phyloP scores from a whole-genome alignment of 371 early-diverging fungal genomes.

The Mucor saturninus region DNA sequence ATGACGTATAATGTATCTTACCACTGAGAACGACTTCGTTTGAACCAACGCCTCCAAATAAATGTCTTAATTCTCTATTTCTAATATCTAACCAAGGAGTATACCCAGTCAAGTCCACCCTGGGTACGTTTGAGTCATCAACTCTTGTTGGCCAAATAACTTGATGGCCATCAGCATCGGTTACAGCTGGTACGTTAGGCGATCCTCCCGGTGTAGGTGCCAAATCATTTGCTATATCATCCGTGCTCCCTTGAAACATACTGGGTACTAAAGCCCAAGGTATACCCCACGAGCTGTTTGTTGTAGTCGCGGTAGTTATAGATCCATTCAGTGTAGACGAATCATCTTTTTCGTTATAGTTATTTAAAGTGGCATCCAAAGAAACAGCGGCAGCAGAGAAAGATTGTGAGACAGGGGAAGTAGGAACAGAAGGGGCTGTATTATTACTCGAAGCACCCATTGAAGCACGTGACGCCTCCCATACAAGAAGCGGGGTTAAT shows the following conservation, averaged over 20 bases:
- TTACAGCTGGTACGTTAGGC: conserved; percentile 16
- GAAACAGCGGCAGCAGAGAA: conserved; percentile 22
- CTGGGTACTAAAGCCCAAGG: conserved; percentile 54
- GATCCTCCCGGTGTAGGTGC: conserved; percentile 20
- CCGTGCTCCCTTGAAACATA: conserved; percentile 31
- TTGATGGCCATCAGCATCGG: conserved; percentile 41
- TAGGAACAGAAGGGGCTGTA: conserved; percentile 29
- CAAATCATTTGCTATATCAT: conserved; percentile 14
- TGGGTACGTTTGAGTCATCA: conserved; percentile 36
- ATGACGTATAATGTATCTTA: conserved; percentile 13
- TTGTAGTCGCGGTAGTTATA: conserved; percentile 1
- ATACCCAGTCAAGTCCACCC: conserved; percentile 41
- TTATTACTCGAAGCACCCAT: conserved; percentile 15
- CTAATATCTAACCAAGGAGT: conserved; percentile 32
- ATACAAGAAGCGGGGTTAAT: conserved; percentile 44
- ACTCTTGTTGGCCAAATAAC: conserved; percentile 46
- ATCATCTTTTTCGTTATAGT: conserved; percentile 8
- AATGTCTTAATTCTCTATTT: conserved; percentile 42
- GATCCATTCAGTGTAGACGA: no score
- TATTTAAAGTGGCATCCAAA: conserved; percentile 11
- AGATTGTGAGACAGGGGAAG: conserved; percentile 32
- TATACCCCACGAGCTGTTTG: conserved; percentile 39
- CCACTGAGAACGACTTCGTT: conserved; percentile 48
- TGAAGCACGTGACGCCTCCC: conserved; percentile 44
- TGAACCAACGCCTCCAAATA: conserved; percentile 47